Percentiles rank a stretch among this genome's conserved stretches.
Evolutionary conservation across 2,329 filamentous ascomycete species (phyloP).

Genomic region (Talaromyces albobiverticillius): DNA sequence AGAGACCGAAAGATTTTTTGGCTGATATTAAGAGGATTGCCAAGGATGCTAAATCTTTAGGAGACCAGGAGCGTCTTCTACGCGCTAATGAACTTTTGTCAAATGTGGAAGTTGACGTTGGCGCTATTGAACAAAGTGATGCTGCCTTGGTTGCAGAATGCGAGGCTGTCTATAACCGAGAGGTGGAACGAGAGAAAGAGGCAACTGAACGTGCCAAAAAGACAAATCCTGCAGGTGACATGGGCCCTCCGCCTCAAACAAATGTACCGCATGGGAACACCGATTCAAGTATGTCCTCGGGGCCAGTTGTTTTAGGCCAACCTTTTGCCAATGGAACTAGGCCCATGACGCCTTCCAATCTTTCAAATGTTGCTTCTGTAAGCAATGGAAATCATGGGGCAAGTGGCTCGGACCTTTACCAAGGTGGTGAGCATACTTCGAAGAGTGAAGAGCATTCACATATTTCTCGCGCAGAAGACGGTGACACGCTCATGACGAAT

Average conservation of each 20-base stretch:
- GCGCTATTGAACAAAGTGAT: conserved; percentile 65
- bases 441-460: conserved; percentile 57
- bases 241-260: conserved; percentile 44
- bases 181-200: conserved; percentile 65
- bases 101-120: conserved; percentile 92
- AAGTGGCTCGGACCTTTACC: conserved; percentile 38
- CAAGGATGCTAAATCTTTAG: conserved; percentile 77
- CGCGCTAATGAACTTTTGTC: conserved; percentile 88
- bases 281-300: conserved; percentile 48
- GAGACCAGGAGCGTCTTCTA: conserved; percentile 77
- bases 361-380: conserved; percentile 42
- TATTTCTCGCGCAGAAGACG: conserved; percentile 42
- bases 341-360: conserved; percentile 58
- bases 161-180: conserved; percentile 74
- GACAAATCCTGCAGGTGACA: conserved; percentile 39
- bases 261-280: conserved; percentile 53
- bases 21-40: conserved; percentile 80
- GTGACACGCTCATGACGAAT: conserved; percentile 62
- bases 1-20: conserved; percentile 82
- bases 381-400: conserved; percentile 56
- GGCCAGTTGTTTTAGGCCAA: conserved; percentile 63
- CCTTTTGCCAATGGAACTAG: conserved; percentile 55
- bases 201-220: conserved; percentile 55
- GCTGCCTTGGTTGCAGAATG: conserved; percentile 68
- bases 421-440: conserved; percentile 30